phyloP scores from a whole-genome alignment of 2,329 filamentous ascomycete species.

The Orbilia javanica region DNA sequence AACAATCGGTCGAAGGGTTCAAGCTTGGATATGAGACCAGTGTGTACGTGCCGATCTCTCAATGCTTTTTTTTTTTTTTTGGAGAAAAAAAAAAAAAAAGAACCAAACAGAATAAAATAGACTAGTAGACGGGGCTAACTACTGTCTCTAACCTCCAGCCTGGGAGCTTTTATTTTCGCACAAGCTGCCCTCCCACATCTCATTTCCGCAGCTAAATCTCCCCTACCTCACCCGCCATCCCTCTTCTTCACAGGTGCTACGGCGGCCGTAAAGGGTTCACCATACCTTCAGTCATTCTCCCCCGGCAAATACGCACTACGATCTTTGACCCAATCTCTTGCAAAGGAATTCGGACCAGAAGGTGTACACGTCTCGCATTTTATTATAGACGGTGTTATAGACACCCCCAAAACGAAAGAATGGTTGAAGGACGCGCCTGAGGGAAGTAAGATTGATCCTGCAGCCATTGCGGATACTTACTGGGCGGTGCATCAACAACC shows the following conservation, averaged over 20 bases:
- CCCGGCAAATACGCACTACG: constrained; percentile 83
- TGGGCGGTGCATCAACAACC: constrained; percentile 87
- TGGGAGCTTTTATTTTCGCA: constrained; percentile 81
- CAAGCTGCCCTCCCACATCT: constrained; percentile 79
- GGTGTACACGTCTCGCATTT: constrained; percentile 87
- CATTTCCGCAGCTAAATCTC: constrained; percentile 71
- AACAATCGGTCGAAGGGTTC: constrained; percentile 70
- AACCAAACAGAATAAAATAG: background rate
- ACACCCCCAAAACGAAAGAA: constrained; percentile 78
- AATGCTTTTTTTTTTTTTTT: too few species aligned
- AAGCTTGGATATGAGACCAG: constrained; percentile 68
- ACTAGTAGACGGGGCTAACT: background rate
- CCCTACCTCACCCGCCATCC: constrained; percentile 74
- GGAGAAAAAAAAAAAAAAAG: too few species aligned
- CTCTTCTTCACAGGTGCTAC: constrained; percentile 90
- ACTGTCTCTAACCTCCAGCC: constrained; percentile 64
- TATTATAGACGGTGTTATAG: constrained; percentile 86
- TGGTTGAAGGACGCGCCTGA: constrained; percentile 72
- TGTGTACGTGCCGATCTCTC: constrained; percentile 67
- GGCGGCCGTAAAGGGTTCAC: constrained; percentile 79
- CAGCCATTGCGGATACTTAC: constrained; percentile 86
- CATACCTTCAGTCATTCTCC: constrained; percentile 78
- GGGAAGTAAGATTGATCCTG: constrained; percentile 76
- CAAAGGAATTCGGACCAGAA: constrained; percentile 84
- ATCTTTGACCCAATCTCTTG: constrained; percentile 79